Percentiles rank a stretch among this genome's conserved stretches.
Conservation (phyloP, 1,284 basidiomycete species). For the Cryptococcus floricola region DNA sequence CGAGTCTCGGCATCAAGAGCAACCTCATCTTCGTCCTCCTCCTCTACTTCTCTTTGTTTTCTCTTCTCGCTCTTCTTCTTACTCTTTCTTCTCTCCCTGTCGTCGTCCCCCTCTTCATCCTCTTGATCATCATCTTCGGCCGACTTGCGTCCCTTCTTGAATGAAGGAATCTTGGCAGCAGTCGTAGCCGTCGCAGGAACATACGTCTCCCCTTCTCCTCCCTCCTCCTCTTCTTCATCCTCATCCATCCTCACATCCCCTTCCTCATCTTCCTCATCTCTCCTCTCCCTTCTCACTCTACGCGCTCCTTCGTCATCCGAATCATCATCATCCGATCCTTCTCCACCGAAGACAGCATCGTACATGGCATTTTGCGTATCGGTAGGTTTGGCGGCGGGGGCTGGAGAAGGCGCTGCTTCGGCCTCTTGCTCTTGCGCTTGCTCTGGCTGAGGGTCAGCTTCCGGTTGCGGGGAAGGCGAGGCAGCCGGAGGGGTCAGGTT, state of each 20-base stretch:
- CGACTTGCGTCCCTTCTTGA: constrained; percentile 51
- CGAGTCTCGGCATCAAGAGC: constrained; percentile 26
- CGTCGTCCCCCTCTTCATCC: constrained; percentile 50
- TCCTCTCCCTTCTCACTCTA: neutral
- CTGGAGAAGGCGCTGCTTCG: neutral
- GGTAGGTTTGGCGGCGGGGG: neutral
- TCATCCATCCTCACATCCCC: constrained; percentile 5
- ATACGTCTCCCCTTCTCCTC: constrained; percentile 62
- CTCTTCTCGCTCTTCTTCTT: constrained; percentile 56
- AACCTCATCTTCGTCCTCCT: constrained; percentile 45
- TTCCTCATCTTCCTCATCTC: constrained; percentile 9
- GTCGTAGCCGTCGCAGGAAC: constrained; percentile 55
- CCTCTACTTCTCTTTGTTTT: constrained; percentile 21
- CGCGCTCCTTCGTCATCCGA: constrained; percentile 59
- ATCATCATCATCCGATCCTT: constrained; percentile 65
- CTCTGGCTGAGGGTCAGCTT: neutral
- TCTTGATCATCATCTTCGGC: constrained; percentile 51
- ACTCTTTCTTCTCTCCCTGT: constrained; percentile 54
- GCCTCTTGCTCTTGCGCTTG: neutral
- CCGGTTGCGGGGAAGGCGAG: neutral
- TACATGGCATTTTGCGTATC: constrained; percentile 9
- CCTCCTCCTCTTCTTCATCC: constrained; percentile 15
- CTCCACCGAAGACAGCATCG: constrained; percentile 56
- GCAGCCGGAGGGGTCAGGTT: neutral
- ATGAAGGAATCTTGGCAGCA: constrained; percentile 41